Conservation (phyloP, 306 rosid species). For the Prunus kanzakura region DNA sequence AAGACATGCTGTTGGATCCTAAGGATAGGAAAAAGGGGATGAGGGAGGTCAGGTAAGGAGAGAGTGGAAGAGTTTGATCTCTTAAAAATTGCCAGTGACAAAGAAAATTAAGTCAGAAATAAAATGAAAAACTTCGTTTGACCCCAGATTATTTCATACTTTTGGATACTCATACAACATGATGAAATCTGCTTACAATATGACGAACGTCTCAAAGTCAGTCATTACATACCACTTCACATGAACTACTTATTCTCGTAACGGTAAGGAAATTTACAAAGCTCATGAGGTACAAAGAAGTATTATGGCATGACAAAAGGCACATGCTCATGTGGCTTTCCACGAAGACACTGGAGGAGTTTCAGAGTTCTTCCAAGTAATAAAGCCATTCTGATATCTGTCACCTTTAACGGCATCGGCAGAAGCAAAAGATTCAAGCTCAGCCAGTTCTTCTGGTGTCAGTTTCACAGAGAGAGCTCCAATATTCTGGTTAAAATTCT, state of each 20-base stretch:
- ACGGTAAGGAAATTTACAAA: neutral
- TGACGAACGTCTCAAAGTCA: too few species aligned
- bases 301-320: neutral
- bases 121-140: too few species aligned
- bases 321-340: constrained; percentile 20
- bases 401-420: constrained; percentile 47
- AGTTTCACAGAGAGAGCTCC: constrained; percentile 61
- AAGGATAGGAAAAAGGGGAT: too few species aligned
- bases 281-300: neutral
- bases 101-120: too few species aligned
- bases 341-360: constrained; percentile 61
- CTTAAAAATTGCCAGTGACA: too few species aligned
- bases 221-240: neutral
- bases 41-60: too few species aligned
- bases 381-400: neutral
- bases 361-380: constrained; percentile 45
- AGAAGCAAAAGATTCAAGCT: constrained; percentile 53
- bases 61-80: too few species aligned
- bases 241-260: neutral
- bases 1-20: too few species aligned
- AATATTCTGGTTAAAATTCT: constrained; percentile 56
- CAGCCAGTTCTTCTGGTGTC: constrained; percentile 51
- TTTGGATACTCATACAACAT: neutral
- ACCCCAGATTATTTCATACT: neutral
- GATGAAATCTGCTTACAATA: neutral